Conservation (phyloP, 176 grass and related monocot genomes). For the Triticum aestivum region IWGSC_CS_RefSeq_v2.1 NC_057797.1:748300894-748301393, state of each 20-base stretch:
- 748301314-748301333: not conserved
- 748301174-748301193: not conserved
- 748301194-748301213: not conserved
- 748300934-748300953: slow-evolving; percentile 60
- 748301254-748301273: not conserved
- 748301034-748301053: slow-evolving; percentile 93
- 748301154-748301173: not conserved
- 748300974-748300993: slow-evolving; percentile 93
- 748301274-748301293: not conserved
- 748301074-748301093: slow-evolving; percentile 5
- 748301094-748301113: not conserved
- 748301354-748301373: not conserved
- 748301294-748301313: not conserved
- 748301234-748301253: not conserved
- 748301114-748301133: not conserved
- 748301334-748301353: not conserved
- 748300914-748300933: slow-evolving; percentile 2
- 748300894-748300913: not conserved
- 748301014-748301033: slow-evolving; percentile 89
- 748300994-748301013: slow-evolving; percentile 90
- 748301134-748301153: not conserved
- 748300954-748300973: slow-evolving; percentile 84
- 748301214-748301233: not conserved
- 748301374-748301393: not conserved
- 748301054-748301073: slow-evolving; percentile 43